A percentile compares a stretch with the other conserved stretches of the same genome.
Evolutionary conservation across 805 yeast genomes (phyloP).

Genomic region (Ogataea pilisensis): DNA sequence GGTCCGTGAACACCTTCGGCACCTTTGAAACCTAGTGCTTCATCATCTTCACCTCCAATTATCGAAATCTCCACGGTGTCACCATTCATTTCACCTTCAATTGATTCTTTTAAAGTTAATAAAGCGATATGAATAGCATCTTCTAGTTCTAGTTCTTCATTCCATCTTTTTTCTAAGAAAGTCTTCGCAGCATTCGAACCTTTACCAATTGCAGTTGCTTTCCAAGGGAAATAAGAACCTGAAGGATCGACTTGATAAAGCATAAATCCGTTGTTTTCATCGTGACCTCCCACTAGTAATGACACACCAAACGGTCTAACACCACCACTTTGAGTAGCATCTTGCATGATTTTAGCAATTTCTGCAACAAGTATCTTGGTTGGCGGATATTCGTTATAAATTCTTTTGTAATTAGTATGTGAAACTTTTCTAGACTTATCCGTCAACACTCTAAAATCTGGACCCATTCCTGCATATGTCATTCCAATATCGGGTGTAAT

Average conservation of each 20-base stretch:
- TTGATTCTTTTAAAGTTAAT: slow-evolving; percentile 89
- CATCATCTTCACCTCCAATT: slow-evolving; percentile 78
- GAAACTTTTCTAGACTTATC: slow-evolving; percentile 93
- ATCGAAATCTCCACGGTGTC: slow-evolving; percentile 91
- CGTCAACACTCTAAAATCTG: slow-evolving; percentile 91
- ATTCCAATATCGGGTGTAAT: slow-evolving; percentile 96
- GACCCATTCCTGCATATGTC: slow-evolving; percentile 98
- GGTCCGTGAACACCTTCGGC: slow-evolving; percentile 79
- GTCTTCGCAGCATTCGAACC: slow-evolving; percentile 96
- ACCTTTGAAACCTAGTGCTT: slow-evolving; percentile 81
- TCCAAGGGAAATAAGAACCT: slow-evolving; percentile 98
- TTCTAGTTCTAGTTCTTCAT: slow-evolving; percentile 92
- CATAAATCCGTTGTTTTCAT: slow-evolving; percentile 63
- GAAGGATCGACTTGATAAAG: slow-evolving; percentile 97
- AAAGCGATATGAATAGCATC: slow-evolving; percentile 97
- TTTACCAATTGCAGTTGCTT: slow-evolving; percentile 98
- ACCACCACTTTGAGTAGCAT: slow-evolving; percentile 98
- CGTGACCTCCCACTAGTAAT: slow-evolving; percentile 89
- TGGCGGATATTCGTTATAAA: slow-evolving; percentile 96
- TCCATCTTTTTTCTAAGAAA: slow-evolving; percentile 96
- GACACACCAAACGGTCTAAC: slow-evolving; percentile 99
- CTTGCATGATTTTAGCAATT: slow-evolving; percentile 95
- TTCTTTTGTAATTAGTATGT: slow-evolving; percentile 86
- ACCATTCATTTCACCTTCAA: slow-evolving; percentile 97
- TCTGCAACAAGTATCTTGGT: slow-evolving; percentile 91